Percentiles rank a stretch among this genome's conserved stretches.
These are phyloP conservation scores for Russula brevipes DNA, from an alignment of 768 basidiomycete species.

Conservation along the genomic window DNA sequence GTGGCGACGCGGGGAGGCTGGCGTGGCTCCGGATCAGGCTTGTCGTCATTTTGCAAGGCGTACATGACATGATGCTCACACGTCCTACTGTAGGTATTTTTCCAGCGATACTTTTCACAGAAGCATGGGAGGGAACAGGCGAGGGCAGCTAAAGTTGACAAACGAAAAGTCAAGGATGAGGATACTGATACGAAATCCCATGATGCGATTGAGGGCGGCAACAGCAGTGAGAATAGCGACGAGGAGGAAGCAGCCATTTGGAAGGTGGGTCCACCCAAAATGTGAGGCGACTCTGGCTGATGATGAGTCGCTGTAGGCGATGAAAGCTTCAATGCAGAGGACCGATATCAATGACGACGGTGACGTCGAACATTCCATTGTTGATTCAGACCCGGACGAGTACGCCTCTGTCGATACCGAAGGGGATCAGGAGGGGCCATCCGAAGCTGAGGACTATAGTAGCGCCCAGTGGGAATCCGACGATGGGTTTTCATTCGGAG, in stretches of 20 bases:
- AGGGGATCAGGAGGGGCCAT: conserved; percentile 28
- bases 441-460: conserved; percentile 27
- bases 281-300: neutral
- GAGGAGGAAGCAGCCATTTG: conserved; percentile 72
- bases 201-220: conserved; percentile 32
- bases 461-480: conserved; percentile 20
- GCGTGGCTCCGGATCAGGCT: conserved; percentile 86
- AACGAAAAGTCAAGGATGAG: conserved; percentile 39
- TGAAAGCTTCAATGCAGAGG: conserved; percentile 81
- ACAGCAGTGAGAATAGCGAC: conserved; percentile 43
- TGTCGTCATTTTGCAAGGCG: conserved; percentile 24
- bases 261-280: conserved; percentile 56
- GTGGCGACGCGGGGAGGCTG: conserved; percentile 58
- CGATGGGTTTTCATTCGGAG: conserved; percentile 50
- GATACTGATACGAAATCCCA: conserved; percentile 36
- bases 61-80: conserved; percentile 1
- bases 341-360: conserved; percentile 28
- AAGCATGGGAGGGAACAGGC: conserved; percentile 55
- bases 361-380: conserved; percentile 24
- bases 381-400: conserved; percentile 32
- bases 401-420: conserved; percentile 33
- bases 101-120: conserved; percentile 80
- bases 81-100: conserved; percentile 59
- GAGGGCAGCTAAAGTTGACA: conserved; percentile 44
- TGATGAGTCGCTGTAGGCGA: conserved; percentile 50